Conservation (phyloP, 2,329 filamentous ascomycete genomes). For the Aspergillus sp. region DNA sequence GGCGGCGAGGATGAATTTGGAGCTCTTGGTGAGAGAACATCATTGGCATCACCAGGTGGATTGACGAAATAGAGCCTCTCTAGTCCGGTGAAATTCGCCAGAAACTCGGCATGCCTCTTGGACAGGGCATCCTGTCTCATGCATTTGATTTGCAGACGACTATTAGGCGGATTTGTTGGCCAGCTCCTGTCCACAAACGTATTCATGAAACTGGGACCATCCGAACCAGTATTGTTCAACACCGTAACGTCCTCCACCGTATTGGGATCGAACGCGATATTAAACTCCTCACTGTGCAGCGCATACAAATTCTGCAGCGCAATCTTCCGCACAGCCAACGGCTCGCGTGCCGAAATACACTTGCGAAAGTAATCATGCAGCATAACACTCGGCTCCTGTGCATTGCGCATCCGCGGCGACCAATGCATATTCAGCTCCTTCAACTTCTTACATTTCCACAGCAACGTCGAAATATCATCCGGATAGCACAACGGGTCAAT, state of each 20-base stretch:
- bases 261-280: conserved; percentile 36
- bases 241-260: conserved; percentile 45
- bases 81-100: conserved; percentile 38
- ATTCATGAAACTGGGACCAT: conserved; percentile 31
- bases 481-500: conserved; percentile 60
- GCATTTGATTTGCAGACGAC: conserved; percentile 38
- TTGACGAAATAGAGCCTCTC: conserved; percentile 50
- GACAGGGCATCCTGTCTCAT: conserved; percentile 45
- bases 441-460: conserved; percentile 49
- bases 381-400: conserved; percentile 51
- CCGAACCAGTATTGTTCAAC: conserved; percentile 46
- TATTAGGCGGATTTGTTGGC: conserved; percentile 29
- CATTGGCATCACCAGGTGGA: conserved; percentile 21
- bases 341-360: conserved; percentile 42
- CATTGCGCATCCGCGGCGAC: conserved; percentile 55
- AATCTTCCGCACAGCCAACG: conserved; percentile 44
- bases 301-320: conserved; percentile 54
- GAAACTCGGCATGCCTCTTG: conserved; percentile 37
- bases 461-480: conserved; percentile 53
- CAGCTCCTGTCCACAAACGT: conserved; percentile 54
- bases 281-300: conserved; percentile 43
- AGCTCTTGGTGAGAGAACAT: conserved; percentile 20
- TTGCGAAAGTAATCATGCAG: conserved; percentile 52
- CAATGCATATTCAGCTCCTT: conserved; percentile 53
- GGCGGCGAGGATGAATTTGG: conserved; percentile 22